Conservation (phyloP, 1,139 yeast species). For the Sugiyamaella novakii region DNA sequence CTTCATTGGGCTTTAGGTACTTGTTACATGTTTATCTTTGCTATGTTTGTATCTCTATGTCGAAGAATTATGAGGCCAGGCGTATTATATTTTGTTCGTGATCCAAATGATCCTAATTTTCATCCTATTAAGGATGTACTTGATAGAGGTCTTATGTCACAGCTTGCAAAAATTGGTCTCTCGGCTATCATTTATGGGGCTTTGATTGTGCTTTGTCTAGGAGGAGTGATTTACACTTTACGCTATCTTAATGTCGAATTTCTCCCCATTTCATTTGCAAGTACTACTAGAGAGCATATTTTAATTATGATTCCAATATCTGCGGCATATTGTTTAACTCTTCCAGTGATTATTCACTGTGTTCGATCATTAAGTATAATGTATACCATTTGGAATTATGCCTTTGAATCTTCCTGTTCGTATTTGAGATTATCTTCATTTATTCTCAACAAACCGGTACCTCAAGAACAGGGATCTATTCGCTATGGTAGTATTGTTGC, state of each 20-base stretch:
- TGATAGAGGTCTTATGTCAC: conserved; percentile 70
- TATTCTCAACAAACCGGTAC: conserved; percentile 65
- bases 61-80: conserved; percentile 83
- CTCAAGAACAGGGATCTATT: conserved; percentile 73
- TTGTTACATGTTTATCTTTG: conserved; percentile 81
- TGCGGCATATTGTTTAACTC: conserved; percentile 17
- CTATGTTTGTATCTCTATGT: conserved; percentile 82
- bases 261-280: conserved; percentile 38
- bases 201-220: conserved; percentile 75
- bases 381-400: conserved; percentile 58
- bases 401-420: conserved; percentile 59
- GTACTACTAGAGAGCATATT: conserved; percentile 12
- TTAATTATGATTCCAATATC: conserved; percentile 21
- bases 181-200: conserved; percentile 77
- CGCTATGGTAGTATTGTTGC: conserved; percentile 58
- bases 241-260: conserved; percentile 44
- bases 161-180: conserved; percentile 69
- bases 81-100: conserved; percentile 83
- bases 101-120: conserved; percentile 92
- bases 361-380: conserved; percentile 30
- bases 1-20: conserved; percentile 80
- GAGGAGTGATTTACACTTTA: conserved; percentile 59
- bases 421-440: conserved; percentile 75
- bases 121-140: conserved; percentile 88
- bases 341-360: conserved; percentile 34